Conservation (phyloP, 805 yeast species). For the Starmerella geochares region DNA sequence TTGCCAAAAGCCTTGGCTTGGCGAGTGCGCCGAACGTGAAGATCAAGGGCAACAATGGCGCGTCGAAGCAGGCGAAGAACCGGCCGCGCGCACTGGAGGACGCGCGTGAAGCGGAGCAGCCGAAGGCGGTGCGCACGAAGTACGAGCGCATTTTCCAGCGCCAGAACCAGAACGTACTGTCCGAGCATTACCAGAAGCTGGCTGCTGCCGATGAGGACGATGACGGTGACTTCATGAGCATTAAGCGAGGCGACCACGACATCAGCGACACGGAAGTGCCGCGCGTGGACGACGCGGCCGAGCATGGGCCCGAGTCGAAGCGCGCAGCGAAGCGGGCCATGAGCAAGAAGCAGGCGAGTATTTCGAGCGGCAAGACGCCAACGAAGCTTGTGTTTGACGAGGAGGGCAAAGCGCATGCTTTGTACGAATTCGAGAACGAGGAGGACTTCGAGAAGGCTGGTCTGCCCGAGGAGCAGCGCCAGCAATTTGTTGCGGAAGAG, state of each 20-base stretch:
- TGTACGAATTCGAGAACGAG: slow-evolving; percentile 84
- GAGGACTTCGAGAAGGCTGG: slow-evolving; percentile 68
- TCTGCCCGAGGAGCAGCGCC: slow-evolving; percentile 58
- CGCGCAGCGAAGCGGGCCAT: slow-evolving; percentile 77
- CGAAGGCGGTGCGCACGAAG: slow-evolving; percentile 59
- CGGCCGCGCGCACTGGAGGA: slow-evolving; percentile 59
- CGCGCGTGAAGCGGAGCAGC: slow-evolving; percentile 33
- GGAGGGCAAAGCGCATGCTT: slow-evolving; percentile 83
- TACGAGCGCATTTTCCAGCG: slow-evolving; percentile 95
- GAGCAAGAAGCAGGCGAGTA: slow-evolving; percentile 56
- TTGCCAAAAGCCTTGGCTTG: slow-evolving; percentile 78
- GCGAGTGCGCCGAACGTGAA: slow-evolving; percentile 95
- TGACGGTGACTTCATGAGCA: slow-evolving; percentile 61
- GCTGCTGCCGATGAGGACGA: slow-evolving; percentile 32
- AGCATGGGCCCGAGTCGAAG: slow-evolving; percentile 47
- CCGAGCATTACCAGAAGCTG: slow-evolving; percentile 76
- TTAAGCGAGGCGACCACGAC: slow-evolving; percentile 69
- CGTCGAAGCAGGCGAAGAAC: slow-evolving; percentile 43
- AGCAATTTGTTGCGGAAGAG: slow-evolving; percentile 57
- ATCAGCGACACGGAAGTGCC: slow-evolving; percentile 38
- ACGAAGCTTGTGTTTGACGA: slow-evolving; percentile 82
- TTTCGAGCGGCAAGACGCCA: slow-evolving; percentile 54
- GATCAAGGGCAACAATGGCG: slow-evolving; percentile 37
- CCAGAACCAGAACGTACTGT: slow-evolving; percentile 79
- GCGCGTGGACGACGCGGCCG: slow-evolving; percentile 32